These are phyloP conservation scores for Polymyxa betae DNA, from an alignment of 208 protist species.

Conservation along the genomic window DNA sequence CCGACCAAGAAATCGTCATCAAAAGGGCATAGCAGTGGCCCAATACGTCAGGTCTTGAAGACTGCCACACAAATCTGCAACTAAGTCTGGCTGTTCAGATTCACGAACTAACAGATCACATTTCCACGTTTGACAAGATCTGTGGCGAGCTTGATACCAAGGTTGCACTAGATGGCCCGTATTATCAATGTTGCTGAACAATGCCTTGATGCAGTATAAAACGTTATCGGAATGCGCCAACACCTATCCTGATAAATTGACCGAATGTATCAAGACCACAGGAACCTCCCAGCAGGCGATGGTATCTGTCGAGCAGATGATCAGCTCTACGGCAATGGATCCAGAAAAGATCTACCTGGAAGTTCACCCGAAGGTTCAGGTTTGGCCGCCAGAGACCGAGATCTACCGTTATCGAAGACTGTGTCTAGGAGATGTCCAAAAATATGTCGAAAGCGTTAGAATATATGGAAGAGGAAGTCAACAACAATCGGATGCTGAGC, in stretches of 20 bases:
- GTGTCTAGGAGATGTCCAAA: background rate
- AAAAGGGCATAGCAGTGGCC: background rate
- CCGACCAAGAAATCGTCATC: background rate
- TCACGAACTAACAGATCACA: background rate
- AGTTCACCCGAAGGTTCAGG: background rate
- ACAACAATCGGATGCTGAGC: background rate
- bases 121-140: background rate
- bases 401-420: background rate
- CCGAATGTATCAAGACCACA: background rate
- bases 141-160: background rate
- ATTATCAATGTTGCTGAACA: background rate
- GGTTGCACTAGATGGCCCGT: background rate
- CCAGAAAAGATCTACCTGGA: background rate
- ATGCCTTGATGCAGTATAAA: background rate
- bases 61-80: background rate
- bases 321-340: background rate
- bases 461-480: background rate
- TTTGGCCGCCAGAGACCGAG: background rate
- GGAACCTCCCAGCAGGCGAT: background rate
- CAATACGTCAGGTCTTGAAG: background rate
- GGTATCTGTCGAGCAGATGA: background rate
- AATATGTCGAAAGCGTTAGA: background rate
- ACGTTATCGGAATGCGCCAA: background rate
- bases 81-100: background rate
- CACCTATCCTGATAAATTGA: background rate